A percentile compares a stretch with the other conserved stretches of the same genome.
Conservation (phyloP, 768 basidiomycete species). For the Auriscalpium microsporum region DNA sequence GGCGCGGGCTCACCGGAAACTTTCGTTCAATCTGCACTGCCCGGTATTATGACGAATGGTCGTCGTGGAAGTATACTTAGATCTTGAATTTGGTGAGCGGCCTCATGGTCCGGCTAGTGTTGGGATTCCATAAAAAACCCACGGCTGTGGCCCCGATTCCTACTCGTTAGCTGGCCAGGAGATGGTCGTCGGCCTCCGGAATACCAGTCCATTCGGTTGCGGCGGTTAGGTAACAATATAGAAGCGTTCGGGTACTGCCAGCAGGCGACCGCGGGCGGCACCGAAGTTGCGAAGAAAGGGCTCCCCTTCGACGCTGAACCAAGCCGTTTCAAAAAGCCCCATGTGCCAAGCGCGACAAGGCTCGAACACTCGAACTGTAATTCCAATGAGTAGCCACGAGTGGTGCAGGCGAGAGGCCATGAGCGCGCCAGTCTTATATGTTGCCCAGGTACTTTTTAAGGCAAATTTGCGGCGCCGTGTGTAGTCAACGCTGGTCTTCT, state of each 20-base stretch:
- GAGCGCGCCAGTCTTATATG: background rate
- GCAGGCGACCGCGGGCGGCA: background rate
- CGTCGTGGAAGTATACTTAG: background rate
- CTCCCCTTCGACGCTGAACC: background rate
- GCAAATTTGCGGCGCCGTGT: background rate
- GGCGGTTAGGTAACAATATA: background rate
- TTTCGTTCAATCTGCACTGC: conserved; percentile 6
- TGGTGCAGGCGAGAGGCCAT: background rate
- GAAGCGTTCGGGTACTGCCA: background rate
- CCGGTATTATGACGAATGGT: background rate
- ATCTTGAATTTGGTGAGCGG: background rate
- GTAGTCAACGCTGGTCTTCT: background rate
- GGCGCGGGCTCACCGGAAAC: conserved; percentile 9
- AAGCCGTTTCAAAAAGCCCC: no score
- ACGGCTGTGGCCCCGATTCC: background rate
- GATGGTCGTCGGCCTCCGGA: background rate
- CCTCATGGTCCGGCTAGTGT: background rate
- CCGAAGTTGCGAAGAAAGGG: background rate
- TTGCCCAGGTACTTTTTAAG: background rate
- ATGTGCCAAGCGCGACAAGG: no score
- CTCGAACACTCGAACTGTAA: no score
- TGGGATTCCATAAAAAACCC: background rate
- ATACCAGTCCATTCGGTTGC: background rate
- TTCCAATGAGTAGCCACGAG: background rate
- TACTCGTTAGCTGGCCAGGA: background rate